Evolutionary conservation across 768 basidiomycete species (phyloP).

Genomic region (Russula olivacea): DNA sequence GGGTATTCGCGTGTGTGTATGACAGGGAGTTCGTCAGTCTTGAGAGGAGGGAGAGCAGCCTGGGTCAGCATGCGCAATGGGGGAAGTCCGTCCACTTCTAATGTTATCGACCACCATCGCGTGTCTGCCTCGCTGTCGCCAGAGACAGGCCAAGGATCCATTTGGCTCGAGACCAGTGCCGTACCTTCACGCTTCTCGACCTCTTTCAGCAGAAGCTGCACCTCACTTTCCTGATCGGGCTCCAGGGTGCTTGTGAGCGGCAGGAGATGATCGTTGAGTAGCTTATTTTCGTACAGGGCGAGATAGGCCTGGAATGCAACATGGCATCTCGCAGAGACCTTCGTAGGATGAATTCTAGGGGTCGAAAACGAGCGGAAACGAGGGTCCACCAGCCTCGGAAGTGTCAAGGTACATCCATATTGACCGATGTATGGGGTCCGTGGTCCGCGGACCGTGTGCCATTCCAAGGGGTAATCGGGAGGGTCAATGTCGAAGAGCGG

Average conservation of each 20-base stretch:
- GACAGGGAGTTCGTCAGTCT: conserved; percentile 23
- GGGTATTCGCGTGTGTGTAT: conserved; percentile 42
- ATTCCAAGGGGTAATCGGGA: conserved; percentile 53
- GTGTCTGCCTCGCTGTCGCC: conserved; percentile 22
- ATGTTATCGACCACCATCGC: conserved; percentile 48
- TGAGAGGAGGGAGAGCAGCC: conserved; percentile 29
- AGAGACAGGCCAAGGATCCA: conserved; percentile 55
- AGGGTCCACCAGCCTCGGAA: conserved; percentile 42
- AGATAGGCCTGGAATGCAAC: conserved; percentile 68
- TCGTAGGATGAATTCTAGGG: conserved; percentile 44
- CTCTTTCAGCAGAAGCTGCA: conserved; percentile 53
- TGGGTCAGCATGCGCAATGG: conserved; percentile 47
- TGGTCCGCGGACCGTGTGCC: conserved; percentile 43
- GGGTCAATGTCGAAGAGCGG: conserved; percentile 65
- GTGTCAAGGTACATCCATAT: conserved; percentile 57
- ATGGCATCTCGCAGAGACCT: conserved; percentile 60
- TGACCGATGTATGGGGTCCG: conserved; percentile 44
- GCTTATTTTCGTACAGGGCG: conserved; percentile 47
- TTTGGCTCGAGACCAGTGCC: conserved; percentile 50
- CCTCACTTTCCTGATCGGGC: conserved; percentile 52
- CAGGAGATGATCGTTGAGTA: conserved; percentile 66
- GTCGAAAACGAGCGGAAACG: conserved; percentile 47
- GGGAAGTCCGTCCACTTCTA: conserved; percentile 46
- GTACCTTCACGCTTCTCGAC: conserved; percentile 57
- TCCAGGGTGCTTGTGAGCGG: conserved; percentile 48